Conservation (phyloP, 306 rosid genomes). For the Hippophae gyantsensis region DNA sequence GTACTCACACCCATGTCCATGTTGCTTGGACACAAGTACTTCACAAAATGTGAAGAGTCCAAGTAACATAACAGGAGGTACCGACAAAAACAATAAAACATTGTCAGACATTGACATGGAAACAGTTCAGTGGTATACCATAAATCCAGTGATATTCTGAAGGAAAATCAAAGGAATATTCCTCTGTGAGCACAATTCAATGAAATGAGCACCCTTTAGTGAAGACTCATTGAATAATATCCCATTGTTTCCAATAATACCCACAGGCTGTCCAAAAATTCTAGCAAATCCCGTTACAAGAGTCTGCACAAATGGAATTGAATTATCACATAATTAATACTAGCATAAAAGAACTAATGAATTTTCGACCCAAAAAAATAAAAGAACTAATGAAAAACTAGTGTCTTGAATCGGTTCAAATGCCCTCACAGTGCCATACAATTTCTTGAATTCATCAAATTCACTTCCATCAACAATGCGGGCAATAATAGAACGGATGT, state of each 20-base stretch:
- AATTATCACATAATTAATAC: too few species aligned
- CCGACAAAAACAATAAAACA: neutral
- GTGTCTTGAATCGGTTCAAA: conserved; percentile 23
- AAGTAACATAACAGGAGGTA: neutral
- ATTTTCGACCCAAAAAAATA: conserved; percentile 1
- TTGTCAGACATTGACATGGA: conserved; percentile 3
- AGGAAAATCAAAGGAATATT: conserved; percentile 88
- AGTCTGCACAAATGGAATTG: conserved; percentile 52
- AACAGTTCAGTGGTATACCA: conserved; percentile 44
- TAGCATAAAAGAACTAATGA: conserved; percentile 2
- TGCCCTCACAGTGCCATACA: conserved; percentile 91
- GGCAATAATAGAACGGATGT: conserved; percentile 75
- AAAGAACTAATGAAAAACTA: conserved; percentile 8
- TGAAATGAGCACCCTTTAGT: conserved; percentile 90
- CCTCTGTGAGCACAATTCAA: conserved; percentile 76
- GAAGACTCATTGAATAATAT: conserved; percentile 90
- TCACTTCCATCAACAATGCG: conserved; percentile 93
- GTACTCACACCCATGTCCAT: too few species aligned
- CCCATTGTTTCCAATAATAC: conserved; percentile 91
- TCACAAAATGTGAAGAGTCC: too few species aligned
- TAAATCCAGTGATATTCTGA: conserved; percentile 95
- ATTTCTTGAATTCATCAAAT: conserved; percentile 95
- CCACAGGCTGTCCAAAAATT: conserved; percentile 89
- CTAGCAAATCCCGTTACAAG: conserved; percentile 91
- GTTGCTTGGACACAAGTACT: too few species aligned